Conservation (phyloP, 1,139 yeast genomes). For the Geotrichum fermentans region DNA sequence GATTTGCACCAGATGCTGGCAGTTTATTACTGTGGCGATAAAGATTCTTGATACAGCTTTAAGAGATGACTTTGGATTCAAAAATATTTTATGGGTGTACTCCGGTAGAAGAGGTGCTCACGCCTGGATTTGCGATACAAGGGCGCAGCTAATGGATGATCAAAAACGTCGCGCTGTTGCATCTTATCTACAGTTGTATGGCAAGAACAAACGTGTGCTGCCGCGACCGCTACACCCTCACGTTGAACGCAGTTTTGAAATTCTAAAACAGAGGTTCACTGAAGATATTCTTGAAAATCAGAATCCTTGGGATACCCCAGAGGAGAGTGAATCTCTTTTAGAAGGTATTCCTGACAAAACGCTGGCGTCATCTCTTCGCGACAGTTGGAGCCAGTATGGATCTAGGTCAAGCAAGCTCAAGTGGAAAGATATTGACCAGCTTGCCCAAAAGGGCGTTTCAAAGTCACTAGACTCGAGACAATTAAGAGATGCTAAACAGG, state of each 20-base stretch:
- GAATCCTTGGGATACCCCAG: constrained; percentile 68
- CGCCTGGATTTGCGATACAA: constrained; percentile 91
- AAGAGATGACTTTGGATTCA: constrained; percentile 83
- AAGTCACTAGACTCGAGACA: constrained; percentile 35
- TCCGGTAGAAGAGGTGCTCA: constrained; percentile 99
- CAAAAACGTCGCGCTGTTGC: constrained; percentile 68
- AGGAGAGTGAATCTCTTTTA: constrained; percentile 53
- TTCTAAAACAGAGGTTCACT: constrained; percentile 59
- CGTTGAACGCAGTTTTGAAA: constrained; percentile 56
- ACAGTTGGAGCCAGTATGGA: constrained; percentile 29
- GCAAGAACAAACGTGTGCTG: constrained; percentile 45
- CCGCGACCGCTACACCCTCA: constrained; percentile 89
- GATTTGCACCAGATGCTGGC: constrained; percentile 91
- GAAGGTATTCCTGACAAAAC: constrained; percentile 55
- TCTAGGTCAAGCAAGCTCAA: constrained; percentile 14
- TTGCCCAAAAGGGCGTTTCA: constrained; percentile 49
- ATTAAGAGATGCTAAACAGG: constrained; percentile 74
- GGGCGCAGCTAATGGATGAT: constrained; percentile 75
- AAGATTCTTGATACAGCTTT: constrained; percentile 67
- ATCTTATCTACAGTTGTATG: constrained; percentile 71
- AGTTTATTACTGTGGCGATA: constrained; percentile 82
- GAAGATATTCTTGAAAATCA: constrained; percentile 70
- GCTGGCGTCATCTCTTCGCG: constrained; percentile 51
- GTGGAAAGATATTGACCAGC: constrained; percentile 77
- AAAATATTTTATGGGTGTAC: constrained; percentile 87